phyloP scores from a whole-genome alignment of 1,284 basidiomycete genomes.

The Ceratobasidium sp. region DNA sequence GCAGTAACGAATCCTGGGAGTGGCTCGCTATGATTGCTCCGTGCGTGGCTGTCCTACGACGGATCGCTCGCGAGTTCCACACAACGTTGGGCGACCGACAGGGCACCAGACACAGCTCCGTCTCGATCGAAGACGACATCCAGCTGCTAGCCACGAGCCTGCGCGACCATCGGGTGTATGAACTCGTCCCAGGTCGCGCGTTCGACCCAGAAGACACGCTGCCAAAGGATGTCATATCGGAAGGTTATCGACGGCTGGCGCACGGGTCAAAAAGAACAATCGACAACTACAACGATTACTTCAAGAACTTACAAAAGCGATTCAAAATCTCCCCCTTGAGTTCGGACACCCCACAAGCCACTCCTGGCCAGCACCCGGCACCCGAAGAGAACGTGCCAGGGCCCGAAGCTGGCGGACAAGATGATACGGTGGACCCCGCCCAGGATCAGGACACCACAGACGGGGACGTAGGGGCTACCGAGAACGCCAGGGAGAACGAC shows the following conservation, averaged over 20 bases:
- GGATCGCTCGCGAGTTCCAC: conserved; percentile 56
- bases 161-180: not conserved
- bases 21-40: conserved; percentile 61
- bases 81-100: conserved; percentile 55
- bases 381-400: too few species aligned
- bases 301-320: not conserved
- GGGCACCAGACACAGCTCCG: conserved; percentile 55
- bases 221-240: not conserved
- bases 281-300: not conserved
- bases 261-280: not conserved
- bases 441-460: too few species aligned
- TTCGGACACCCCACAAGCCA: not conserved
- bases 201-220: not conserved
- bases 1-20: conserved; percentile 50
- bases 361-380: too few species aligned
- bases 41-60: conserved; percentile 58
- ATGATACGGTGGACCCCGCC: too few species aligned
- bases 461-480: too few species aligned
- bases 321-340: not conserved
- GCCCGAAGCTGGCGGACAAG: too few species aligned
- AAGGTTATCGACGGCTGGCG: not conserved
- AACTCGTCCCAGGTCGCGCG: not conserved
- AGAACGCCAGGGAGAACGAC: too few species aligned
- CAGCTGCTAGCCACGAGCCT: not conserved
- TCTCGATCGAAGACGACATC: conserved; percentile 51